Evolutionary conservation across 1,284 basidiomycete genomes (phyloP).

Genomic region (Chalciporus sp.): DNA sequence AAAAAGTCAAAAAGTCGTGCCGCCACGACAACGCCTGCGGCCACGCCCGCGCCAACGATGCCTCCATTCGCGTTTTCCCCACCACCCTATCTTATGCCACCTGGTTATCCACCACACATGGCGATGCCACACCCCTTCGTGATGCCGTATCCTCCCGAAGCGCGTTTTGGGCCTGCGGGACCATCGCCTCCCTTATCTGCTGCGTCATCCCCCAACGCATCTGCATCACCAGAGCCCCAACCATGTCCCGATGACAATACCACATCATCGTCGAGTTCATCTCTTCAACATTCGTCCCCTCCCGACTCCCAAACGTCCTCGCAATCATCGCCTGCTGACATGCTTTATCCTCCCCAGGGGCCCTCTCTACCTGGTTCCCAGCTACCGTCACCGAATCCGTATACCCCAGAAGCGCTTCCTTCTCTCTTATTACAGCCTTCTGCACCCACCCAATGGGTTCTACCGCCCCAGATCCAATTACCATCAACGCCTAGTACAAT

Average conservation of each 20-base stretch:
- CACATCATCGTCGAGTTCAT: slow-evolving; percentile 15
- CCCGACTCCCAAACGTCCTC: slow-evolving; percentile 12
- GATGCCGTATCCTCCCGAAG: slow-evolving; percentile 29
- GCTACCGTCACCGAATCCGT: slow-evolving; percentile 12
- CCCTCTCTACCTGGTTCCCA: slow-evolving; percentile 9
- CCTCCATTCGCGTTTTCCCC: slow-evolving; percentile 9
- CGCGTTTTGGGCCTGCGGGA: slow-evolving; percentile 31
- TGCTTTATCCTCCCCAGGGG: slow-evolving; percentile 1
- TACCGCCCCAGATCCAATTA: slow-evolving; percentile 1
- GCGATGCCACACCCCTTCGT: slow-evolving; percentile 18
- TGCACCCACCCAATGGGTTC: neutral
- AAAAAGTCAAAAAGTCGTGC: slow-evolving; percentile 29
- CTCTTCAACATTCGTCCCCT: slow-evolving; percentile 7
- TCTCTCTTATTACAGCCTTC: slow-evolving; percentile 1
- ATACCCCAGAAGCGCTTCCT: slow-evolving; percentile 11
- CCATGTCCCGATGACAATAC: slow-evolving; percentile 1
- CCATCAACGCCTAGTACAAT: slow-evolving; percentile 1
- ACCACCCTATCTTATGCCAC: neutral
- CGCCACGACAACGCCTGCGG: slow-evolving; percentile 10
- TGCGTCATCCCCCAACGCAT: slow-evolving; percentile 37
- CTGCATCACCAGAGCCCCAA: slow-evolving; percentile 11
- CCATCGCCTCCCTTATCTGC: slow-evolving; percentile 47
- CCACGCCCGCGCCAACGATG: neutral
- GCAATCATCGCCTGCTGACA: neutral
- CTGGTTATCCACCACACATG: slow-evolving; percentile 3